Evolutionary conservation across 441 rosid genomes (phyloP), one percentile per base, ranked within the genome.

Genomic region (Biscutella laevigata): DNA sequence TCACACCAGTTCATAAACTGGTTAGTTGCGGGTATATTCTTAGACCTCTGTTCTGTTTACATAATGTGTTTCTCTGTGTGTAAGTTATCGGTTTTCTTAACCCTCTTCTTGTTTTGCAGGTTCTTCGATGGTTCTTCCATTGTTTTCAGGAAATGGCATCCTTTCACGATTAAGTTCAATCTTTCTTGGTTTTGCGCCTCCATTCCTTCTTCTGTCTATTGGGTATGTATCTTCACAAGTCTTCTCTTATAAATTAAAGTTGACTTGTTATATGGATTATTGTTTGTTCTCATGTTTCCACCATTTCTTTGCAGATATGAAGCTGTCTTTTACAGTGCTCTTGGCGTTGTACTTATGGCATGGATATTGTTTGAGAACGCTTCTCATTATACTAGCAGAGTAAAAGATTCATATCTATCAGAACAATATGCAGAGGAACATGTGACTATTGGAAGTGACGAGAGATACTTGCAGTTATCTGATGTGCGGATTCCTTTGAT

Each of bases 251-350:
- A 21, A 6, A 4, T 6, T 49, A 40, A 44, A 57, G 41, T 24
- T 66, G 7, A 36, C 33, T 33, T 32, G 25, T 37, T 42, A 38
- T 36, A 26, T 48, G 50, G 47, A 30, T 51, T n/a, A 38, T 15
- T 44, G 35, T 29, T 29, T 45, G 39, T n/a, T 39, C 67, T 57
- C 20, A 58, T 40, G 65, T 57, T 59, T 60, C 40, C 25, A 34
- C 52, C 35, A 59, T 68, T 68, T 65, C 22, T 42, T 35, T 60
- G 71, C 72, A 91, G 96, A 66, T 91, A 91, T 34, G 98, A 91
- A 84, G 96, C 95, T 60, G 82, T 83, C 67, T 91, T 91, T 79
- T 87, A 87, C 66, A 77, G 90, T 64, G 94, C 90, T 37, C 84
- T 91, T 51, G 75, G 74, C 47, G 84, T 87, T 57, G 94, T 77